Evolutionary conservation across 2,329 filamentous ascomycete species (phyloP), one percentile per base, ranked within the genome.

Genomic region (Arthrinium phaeospermum): DNA sequence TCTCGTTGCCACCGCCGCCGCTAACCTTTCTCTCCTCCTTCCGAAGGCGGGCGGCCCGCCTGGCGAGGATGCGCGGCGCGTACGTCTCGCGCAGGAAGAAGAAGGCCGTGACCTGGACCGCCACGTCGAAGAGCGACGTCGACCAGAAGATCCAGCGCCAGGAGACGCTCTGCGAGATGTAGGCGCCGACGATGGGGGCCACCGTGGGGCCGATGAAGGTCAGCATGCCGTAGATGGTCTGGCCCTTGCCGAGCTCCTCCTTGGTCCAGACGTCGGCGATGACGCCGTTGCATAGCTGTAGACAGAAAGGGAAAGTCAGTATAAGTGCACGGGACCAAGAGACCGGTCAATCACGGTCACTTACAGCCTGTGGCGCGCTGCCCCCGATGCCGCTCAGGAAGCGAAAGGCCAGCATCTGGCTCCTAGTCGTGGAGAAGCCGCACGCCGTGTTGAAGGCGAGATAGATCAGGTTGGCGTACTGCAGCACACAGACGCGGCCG

Each of bases 401-500:
- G 1, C 87, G 84, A 74, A 87, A 88, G 3, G 83, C 80, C 19
- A 89, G 79, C 73, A 90, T 82, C 78, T 86, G 83, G 22, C 78
- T 79, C 8, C 82, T 81, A 19, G 78, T 85, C 2, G 73, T 81
- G 1, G 84, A 79, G 41, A 87, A 85, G 0, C 86, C 88, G 72
- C 86, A 89, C 0, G 83, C 86, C 5, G 86, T 85, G 68, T 89
- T 89, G 75, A 88, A 90, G 0, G 86, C 76, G 49, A 89, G 71
- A 77, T 85, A 73, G 14, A 86, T 81, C 27, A 87, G 71, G 73
- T 87, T 87, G 16, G 84, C 78, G 16, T 84, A 74, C 71, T 88
- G 87, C 19, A 88, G 78, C 4, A 88, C 81, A 22, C 83, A 82
- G 1, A 85, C 83, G 64, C 86, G 82, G 12, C 86, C 86, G 72